A percentile compares a stretch with the other conserved stretches of the same genome.
Evolutionary conservation across 768 basidiomycete genomes (phyloP).

Genomic region (Tylopilus felleus): DNA sequence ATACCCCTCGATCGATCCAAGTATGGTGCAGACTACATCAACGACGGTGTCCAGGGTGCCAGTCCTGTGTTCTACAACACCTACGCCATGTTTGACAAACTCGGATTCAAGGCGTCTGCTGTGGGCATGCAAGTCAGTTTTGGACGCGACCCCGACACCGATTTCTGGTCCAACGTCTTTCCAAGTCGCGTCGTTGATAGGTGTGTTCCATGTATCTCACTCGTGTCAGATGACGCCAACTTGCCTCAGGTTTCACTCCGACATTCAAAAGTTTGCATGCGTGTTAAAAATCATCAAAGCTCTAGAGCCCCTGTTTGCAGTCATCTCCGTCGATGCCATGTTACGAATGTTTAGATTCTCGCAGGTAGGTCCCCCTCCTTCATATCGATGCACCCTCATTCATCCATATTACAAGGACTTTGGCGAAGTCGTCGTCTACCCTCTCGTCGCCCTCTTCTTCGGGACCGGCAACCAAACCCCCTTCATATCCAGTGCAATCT

Average conservation of each 20-base stretch:
- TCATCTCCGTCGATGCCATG: conserved; percentile 2
- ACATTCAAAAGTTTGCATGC: conserved; percentile 6
- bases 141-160: background rate
- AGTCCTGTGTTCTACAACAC: background rate
- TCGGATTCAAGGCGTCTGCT: background rate
- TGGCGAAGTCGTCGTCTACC: too few species aligned
- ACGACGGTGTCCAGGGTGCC: background rate
- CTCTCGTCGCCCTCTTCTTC: too few species aligned
- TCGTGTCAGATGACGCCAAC: background rate
- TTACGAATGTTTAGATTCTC: conserved; percentile 1
- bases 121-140: background rate
- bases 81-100: background rate
- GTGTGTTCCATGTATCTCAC: background rate
- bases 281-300: conserved; percentile 1
- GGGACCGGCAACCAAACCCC: too few species aligned
- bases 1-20: background rate
- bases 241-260: conserved; percentile 2
- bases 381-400: background rate
- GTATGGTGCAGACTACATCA: background rate
- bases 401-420: background rate
- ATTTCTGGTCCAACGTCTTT: background rate
- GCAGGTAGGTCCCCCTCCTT: background rate
- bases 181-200: background rate
- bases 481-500: background rate
- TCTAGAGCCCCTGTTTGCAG: conserved; percentile 1